Evolutionary conservation across 768 basidiomycete genomes (phyloP).

Genomic region (Harrya chromipes): DNA sequence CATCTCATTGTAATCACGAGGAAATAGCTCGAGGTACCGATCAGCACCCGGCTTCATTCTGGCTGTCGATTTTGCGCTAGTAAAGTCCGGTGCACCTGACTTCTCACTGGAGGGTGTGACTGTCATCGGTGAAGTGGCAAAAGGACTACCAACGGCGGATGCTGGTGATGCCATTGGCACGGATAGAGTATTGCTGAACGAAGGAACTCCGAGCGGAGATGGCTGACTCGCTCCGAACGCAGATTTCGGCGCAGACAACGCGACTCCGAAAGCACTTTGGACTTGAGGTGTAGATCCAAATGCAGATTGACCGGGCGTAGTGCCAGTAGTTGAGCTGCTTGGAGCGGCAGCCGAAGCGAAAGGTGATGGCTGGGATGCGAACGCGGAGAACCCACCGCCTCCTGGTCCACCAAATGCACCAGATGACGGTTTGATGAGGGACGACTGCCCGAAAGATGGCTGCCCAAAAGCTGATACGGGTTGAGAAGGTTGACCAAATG

Average conservation of each 20-base stretch:
- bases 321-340: slow-evolving; percentile 1
- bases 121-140: slow-evolving; percentile 28
- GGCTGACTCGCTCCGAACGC: slow-evolving; percentile 14
- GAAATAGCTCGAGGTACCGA: slow-evolving; percentile 56
- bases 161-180: slow-evolving; percentile 13
- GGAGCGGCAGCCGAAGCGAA: slow-evolving; percentile 31
- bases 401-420: slow-evolving; percentile 48
- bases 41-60: slow-evolving; percentile 46
- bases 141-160: slow-evolving; percentile 24
- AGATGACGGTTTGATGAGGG: slow-evolving; percentile 46
- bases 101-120: slow-evolving; percentile 21
- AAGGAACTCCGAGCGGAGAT: slow-evolving; percentile 28
- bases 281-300: slow-evolving; percentile 17
- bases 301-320: slow-evolving; percentile 14
- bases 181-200: slow-evolving; percentile 17
- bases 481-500: slow-evolving; percentile 34
- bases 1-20: slow-evolving; percentile 53
- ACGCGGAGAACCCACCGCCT: slow-evolving; percentile 49
- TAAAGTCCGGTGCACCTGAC: slow-evolving; percentile 33
- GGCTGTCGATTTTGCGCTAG: slow-evolving; percentile 26
- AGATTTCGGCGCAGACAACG: slow-evolving; percentile 15
- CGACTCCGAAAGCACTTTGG: slow-evolving; percentile 21
- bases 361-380: slow-evolving; percentile 45
- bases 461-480: slow-evolving; percentile 34
- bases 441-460: slow-evolving; percentile 36